A percentile compares a stretch with the other conserved stretches of the same genome.
Conservation (phyloP, 2,329 filamentous ascomycete species). For the Monosporascus sp. region DNA sequence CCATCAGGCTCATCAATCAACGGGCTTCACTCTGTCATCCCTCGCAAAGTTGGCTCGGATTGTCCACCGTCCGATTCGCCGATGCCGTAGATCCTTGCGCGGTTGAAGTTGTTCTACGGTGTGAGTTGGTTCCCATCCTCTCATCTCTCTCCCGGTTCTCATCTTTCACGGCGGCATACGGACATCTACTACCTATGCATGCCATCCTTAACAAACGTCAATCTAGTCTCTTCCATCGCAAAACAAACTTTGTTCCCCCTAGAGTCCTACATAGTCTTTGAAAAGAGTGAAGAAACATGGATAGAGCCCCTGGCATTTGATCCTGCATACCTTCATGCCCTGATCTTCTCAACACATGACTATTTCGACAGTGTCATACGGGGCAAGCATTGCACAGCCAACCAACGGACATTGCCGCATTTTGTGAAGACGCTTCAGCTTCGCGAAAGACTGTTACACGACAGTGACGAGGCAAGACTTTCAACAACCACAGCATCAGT, state of each 20-base stretch:
- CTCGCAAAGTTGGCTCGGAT: conserved; percentile 11
- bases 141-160: too few species aligned
- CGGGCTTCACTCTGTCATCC: conserved; percentile 3
- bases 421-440: conserved; percentile 22
- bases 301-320: conserved; percentile 27
- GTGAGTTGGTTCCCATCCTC: conserved; percentile 14
- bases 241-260: conserved; percentile 28
- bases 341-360: conserved; percentile 27
- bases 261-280: conserved; percentile 25
- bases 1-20: background rate
- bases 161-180: background rate
- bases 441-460: conserved; percentile 22
- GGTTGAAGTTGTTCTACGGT: conserved; percentile 21
- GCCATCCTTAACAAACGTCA: background rate
- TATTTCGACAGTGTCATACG: conserved; percentile 24
- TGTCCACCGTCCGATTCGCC: conserved; percentile 21
- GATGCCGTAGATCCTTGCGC: conserved; percentile 21
- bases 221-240: conserved; percentile 26
- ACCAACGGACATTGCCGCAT: conserved; percentile 15
- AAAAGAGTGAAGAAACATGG: conserved; percentile 18
- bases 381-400: background rate
- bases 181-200: background rate
- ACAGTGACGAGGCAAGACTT: conserved; percentile 16
- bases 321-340: conserved; percentile 30
- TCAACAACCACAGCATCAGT: conserved; percentile 26